phyloP scores from a whole-genome alignment of 495 filamentous ascomycete species.

The Amphirosellinia nigrospora region DNA sequence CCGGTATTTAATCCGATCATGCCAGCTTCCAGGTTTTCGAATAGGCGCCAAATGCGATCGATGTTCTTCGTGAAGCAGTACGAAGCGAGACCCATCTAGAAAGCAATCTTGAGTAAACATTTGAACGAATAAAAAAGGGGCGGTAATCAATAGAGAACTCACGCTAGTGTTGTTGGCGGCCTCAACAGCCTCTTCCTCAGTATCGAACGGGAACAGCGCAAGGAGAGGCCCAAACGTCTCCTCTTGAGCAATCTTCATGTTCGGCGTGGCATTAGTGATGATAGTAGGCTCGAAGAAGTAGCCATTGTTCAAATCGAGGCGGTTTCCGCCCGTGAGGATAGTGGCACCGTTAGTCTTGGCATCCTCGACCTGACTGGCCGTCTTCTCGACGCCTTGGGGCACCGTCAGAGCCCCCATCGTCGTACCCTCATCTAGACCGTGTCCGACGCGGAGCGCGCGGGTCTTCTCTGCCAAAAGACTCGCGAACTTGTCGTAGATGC shows the following conservation, averaged over 20 bases:
- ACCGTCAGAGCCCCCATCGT: slow-evolving; percentile 76
- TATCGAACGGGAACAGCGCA: slow-evolving; percentile 72
- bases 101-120: background rate
- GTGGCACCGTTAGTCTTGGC: slow-evolving; percentile 66
- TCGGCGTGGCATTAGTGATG: slow-evolving; percentile 62
- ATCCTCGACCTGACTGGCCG: slow-evolving; percentile 65
- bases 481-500: slow-evolving; percentile 61
- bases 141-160: slow-evolving; percentile 2
- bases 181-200: slow-evolving; percentile 69
- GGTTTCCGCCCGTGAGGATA: slow-evolving; percentile 62
- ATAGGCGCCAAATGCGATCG: slow-evolving; percentile 72
- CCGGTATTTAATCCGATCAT: slow-evolving; percentile 78
- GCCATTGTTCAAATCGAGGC: slow-evolving; percentile 46
- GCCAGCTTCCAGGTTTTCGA: slow-evolving; percentile 76
- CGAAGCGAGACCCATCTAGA: slow-evolving; percentile 67
- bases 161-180: slow-evolving; percentile 67
- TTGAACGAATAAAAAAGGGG: background rate
- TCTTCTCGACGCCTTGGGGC: slow-evolving; percentile 67
- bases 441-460: slow-evolving; percentile 65
- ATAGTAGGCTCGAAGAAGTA: slow-evolving; percentile 80
- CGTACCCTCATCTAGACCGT: slow-evolving; percentile 61
- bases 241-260: slow-evolving; percentile 71
- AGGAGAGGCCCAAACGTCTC: slow-evolving; percentile 75
- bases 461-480: slow-evolving; percentile 60
- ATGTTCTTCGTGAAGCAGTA: slow-evolving; percentile 79